Evolutionary conservation across 805 yeast genomes (phyloP).

Genomic region (Brettanomyces bruxellensis): DNA sequence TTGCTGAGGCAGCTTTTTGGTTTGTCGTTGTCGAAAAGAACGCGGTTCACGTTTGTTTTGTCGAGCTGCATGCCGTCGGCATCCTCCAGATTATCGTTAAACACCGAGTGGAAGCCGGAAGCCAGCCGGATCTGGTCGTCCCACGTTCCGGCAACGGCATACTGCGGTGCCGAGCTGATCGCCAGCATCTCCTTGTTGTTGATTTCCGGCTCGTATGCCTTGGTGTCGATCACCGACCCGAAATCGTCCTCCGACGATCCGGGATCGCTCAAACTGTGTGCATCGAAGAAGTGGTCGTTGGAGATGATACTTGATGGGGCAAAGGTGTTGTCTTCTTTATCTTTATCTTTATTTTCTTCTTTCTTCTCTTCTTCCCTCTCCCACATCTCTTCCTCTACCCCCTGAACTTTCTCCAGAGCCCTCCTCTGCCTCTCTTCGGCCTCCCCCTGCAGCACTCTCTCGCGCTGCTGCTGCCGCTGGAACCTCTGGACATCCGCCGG

Average conservation of each 20-base stretch:
- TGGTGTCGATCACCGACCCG: constrained; percentile 43
- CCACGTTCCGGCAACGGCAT: constrained; percentile 55
- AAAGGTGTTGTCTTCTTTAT: background rate
- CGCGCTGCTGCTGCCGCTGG: constrained; percentile 19
- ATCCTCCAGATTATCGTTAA: constrained; percentile 14
- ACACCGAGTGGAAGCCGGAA: constrained; percentile 33
- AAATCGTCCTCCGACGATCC: constrained; percentile 4
- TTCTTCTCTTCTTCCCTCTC: constrained; percentile 4
- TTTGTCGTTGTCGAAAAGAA: constrained; percentile 11
- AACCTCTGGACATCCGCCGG: constrained; percentile 29
- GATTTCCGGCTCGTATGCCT: constrained; percentile 62
- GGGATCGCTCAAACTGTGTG: constrained; percentile 18
- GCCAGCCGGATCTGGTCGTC: constrained; percentile 50
- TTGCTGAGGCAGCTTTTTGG: constrained; percentile 1
- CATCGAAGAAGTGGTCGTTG: background rate
- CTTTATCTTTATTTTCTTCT: constrained; percentile 5
- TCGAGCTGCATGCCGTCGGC: constrained; percentile 9
- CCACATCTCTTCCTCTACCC: background rate
- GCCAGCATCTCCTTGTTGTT: constrained; percentile 36
- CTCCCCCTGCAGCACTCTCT: constrained; percentile 1
- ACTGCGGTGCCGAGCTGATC: constrained; percentile 30
- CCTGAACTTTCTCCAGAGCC: background rate
- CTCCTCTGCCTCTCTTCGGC: background rate
- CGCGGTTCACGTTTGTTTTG: constrained; percentile 13
- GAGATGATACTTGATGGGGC: background rate